phyloP scores from a whole-genome alignment of 495 filamentous ascomycete species.

The Tuber umbilicatum region DNA sequence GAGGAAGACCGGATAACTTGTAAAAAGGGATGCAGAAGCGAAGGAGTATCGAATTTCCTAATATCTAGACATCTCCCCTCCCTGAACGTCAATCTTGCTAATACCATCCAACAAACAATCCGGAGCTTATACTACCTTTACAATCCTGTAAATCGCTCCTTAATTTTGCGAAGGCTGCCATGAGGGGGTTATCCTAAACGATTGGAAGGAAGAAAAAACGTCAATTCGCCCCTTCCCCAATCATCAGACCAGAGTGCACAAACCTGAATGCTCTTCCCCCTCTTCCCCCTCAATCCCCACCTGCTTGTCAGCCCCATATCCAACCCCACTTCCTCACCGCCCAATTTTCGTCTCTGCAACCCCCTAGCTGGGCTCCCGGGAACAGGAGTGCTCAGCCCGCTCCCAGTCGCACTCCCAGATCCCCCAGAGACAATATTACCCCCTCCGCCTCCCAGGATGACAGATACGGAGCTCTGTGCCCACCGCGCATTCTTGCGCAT shows the following conservation, averaged over 20 bases:
- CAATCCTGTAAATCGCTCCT: constrained; percentile 85
- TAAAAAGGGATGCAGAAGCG: constrained; percentile 88
- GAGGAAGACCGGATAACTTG: constrained; percentile 96
- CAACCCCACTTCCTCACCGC: constrained; percentile 28
- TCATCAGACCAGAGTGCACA: constrained; percentile 4
- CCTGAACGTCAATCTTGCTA: constrained; percentile 16
- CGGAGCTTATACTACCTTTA: constrained; percentile 52
- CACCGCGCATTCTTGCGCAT: constrained; percentile 97
- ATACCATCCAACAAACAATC: constrained; percentile 8
- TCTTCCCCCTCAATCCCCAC: constrained; percentile 94
- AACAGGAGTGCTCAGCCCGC: constrained; percentile 38
- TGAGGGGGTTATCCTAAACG: constrained; percentile 76
- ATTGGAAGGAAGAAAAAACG: neutral
- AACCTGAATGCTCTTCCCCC: constrained; percentile 86
- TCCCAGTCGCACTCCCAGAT: constrained; percentile 31
- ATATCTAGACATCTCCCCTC: constrained; percentile 57
- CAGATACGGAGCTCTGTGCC: constrained; percentile 92
- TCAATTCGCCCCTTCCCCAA: constrained; percentile 9
- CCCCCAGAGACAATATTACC: constrained; percentile 42
- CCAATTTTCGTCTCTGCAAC: constrained; percentile 42
- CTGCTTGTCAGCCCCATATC: constrained; percentile 51
- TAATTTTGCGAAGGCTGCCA: constrained; percentile 86
- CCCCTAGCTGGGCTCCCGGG: constrained; percentile 39
- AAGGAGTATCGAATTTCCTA: constrained; percentile 76
- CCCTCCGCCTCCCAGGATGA: constrained; percentile 78